Evolutionary conservation across 2,329 filamentous ascomycete genomes (phyloP).

Genomic region (Ceratocystiopsis sp.): DNA sequence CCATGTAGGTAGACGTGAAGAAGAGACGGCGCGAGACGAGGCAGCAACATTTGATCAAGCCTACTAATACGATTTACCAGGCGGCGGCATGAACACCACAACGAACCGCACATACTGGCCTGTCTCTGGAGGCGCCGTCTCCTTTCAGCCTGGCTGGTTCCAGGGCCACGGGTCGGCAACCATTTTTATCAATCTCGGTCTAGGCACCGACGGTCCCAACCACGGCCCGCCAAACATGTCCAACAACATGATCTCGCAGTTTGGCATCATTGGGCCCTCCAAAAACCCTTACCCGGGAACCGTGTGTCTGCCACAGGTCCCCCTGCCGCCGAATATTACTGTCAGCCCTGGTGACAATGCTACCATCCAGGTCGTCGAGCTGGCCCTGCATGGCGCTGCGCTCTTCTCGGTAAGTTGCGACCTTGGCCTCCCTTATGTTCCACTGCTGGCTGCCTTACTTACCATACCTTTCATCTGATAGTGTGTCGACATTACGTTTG

Average conservation of each 20-base stretch:
- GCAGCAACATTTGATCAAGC: too few species aligned
- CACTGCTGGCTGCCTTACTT: too few species aligned
- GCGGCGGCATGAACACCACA: slow-evolving; percentile 64
- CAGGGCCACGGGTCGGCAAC: slow-evolving; percentile 67
- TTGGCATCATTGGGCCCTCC: slow-evolving; percentile 67
- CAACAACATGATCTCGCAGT: slow-evolving; percentile 59
- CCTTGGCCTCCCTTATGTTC: neutral
- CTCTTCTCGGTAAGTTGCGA: slow-evolving; percentile 52
- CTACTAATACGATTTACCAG: slow-evolving; percentile 25
- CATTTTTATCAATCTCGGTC: slow-evolving; percentile 82
- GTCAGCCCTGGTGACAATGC: slow-evolving; percentile 73
- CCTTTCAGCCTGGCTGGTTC: slow-evolving; percentile 93
- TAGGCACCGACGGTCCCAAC: slow-evolving; percentile 50
- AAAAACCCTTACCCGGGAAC: slow-evolving; percentile 77
- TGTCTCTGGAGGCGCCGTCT: slow-evolving; percentile 66
- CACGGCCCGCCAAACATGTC: slow-evolving; percentile 71
- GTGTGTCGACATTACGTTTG: slow-evolving; percentile 93
- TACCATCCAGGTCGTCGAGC: slow-evolving; percentile 77
- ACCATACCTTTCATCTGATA: slow-evolving; percentile 18
- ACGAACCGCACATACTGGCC: slow-evolving; percentile 88
- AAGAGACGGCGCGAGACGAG: too few species aligned
- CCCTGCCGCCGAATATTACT: slow-evolving; percentile 53
- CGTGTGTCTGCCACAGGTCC: slow-evolving; percentile 79
- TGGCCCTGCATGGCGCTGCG: slow-evolving; percentile 66
- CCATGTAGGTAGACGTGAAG: slow-evolving; percentile 49